These are phyloP conservation scores for Aspergillus olivimuriae DNA, from an alignment of 495 filamentous ascomycete genomes.

Conservation along the genomic window DNA sequence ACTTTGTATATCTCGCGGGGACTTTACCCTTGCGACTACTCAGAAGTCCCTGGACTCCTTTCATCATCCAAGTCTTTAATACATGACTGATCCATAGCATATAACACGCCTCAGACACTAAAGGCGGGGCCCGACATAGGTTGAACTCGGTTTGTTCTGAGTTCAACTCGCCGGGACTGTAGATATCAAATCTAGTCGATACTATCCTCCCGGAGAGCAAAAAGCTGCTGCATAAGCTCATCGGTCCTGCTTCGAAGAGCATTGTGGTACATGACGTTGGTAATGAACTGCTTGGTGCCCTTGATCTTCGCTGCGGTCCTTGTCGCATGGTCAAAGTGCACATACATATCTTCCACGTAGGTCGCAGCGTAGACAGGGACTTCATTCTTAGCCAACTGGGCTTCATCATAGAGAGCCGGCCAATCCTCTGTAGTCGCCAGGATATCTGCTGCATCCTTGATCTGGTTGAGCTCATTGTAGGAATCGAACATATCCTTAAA, in stretches of 20 bases:
- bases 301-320: constrained; percentile 71
- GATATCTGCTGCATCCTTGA: constrained; percentile 60
- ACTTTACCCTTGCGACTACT: no score
- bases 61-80: no score
- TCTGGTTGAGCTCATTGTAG: constrained; percentile 59
- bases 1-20: no score
- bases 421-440: constrained; percentile 63
- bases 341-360: constrained; percentile 95
- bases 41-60: no score
- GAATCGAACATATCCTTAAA: constrained; percentile 75
- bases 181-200: constrained; percentile 64
- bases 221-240: constrained; percentile 65
- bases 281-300: constrained; percentile 73
- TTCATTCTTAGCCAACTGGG: constrained; percentile 65
- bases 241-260: constrained; percentile 65
- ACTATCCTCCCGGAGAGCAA: constrained; percentile 63
- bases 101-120: background rate
- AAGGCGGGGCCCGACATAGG: no score
- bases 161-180: no score
- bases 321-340: constrained; percentile 65
- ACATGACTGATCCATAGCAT: no score
- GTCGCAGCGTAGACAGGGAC: constrained; percentile 84
- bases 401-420: constrained; percentile 70
- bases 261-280: constrained; percentile 82
- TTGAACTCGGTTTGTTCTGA: no score